A percentile compares a stretch with the other conserved stretches of the same genome.
Evolutionary conservation across 352 stramenopile species (phyloP).

Genomic region (Thraustochytrium striatum): DNA sequence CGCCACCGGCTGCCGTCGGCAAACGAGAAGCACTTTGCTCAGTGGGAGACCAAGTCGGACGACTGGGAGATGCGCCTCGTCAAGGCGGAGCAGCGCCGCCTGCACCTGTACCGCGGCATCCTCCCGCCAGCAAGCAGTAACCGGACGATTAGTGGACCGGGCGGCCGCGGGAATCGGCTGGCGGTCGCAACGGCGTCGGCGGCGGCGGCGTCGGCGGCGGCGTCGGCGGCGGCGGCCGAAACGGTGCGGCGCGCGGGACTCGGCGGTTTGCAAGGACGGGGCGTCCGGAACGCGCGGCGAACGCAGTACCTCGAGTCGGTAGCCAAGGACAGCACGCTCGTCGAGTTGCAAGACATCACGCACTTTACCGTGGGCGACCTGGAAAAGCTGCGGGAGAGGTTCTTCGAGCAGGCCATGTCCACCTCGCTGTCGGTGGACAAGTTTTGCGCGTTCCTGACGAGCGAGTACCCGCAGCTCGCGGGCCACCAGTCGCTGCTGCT

Average conservation of each 20-base stretch:
- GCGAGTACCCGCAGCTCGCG: slow-evolving; percentile 23
- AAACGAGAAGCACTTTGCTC: slow-evolving; percentile 25
- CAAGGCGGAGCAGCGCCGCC: neutral
- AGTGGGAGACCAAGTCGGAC: neutral
- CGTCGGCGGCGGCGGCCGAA: neutral
- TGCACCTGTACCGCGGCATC: slow-evolving; percentile 18
- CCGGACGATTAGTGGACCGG: neutral
- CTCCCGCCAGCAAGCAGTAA: neutral
- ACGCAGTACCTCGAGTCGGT: slow-evolving; percentile 35
- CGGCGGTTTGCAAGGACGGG: neutral
- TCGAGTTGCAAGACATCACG: slow-evolving; percentile 28
- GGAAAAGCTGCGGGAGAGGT: slow-evolving; percentile 16
- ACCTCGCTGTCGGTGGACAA: slow-evolving; percentile 26
- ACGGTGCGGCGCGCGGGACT: neutral
- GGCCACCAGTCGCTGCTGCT: slow-evolving; percentile 36
- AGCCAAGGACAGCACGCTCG: slow-evolving; percentile 27
- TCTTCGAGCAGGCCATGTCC: slow-evolving; percentile 11
- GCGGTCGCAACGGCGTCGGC: neutral
- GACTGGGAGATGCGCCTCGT: slow-evolving; percentile 18
- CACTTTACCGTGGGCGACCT: slow-evolving; percentile 5
- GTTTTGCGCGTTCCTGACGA: slow-evolving; percentile 29
- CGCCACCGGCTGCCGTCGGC: too few species aligned
- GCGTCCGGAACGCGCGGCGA: neutral
- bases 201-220: neutral
- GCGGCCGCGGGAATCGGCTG: neutral